A percentile compares a stretch with the other conserved stretches of the same genome.
Evolutionary conservation across 176 grass and related monocot species (phyloP).

Genomic region (Oropetium thomaeum): DNA sequence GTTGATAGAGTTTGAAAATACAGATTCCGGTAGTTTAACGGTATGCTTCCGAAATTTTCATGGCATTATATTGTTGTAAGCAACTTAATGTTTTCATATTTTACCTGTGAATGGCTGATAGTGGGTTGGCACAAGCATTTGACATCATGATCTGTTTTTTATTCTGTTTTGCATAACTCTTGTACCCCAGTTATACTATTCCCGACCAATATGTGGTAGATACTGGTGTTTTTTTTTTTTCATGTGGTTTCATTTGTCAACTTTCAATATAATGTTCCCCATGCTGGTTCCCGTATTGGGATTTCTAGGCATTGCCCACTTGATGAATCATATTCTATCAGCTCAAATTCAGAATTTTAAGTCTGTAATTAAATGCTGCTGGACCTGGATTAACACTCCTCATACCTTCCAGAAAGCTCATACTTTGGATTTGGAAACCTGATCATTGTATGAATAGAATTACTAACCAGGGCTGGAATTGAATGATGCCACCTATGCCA

Average conservation of each 20-base stretch:
- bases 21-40: constrained; percentile 88
- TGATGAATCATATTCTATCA: not conserved
- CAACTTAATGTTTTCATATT: constrained; percentile 1
- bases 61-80: not conserved
- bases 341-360: not conserved
- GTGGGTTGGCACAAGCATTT: not conserved
- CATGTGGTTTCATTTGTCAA: not conserved
- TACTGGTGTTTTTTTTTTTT: not conserved
- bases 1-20: constrained; percentile 93
- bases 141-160: not conserved
- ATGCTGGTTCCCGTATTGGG: not conserved
- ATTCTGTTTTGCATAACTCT: not conserved
- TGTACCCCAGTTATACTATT: not conserved
- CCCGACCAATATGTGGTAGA: not conserved
- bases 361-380: not conserved
- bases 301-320: too few species aligned
- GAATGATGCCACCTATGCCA: not conserved
- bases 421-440: not conserved
- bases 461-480: not conserved
- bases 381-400: not conserved
- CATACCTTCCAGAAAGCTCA: not conserved
- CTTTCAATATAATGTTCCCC: not conserved
- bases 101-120: not conserved
- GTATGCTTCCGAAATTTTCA: constrained; percentile 32
- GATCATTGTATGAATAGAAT: constrained; percentile 14